These are phyloP conservation scores for Sporothrix brasiliensis DNA, from an alignment of 2,329 filamentous ascomycete genomes.

Conservation along the genomic window DNA sequence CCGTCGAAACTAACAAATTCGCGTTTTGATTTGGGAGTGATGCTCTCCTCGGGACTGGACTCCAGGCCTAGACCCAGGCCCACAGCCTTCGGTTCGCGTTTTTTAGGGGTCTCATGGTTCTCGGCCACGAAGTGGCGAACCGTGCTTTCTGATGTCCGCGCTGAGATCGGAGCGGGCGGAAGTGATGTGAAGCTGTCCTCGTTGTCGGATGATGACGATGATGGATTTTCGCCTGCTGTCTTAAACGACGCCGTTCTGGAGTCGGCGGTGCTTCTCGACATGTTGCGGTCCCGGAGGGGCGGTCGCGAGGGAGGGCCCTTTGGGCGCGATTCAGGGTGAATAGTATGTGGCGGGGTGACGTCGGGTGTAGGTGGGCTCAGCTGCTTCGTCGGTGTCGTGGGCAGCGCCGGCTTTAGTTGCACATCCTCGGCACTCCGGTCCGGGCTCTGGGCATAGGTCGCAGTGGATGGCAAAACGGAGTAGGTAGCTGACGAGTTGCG, in stretches of 20 bases:
- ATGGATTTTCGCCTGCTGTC: constrained; percentile 68
- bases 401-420: constrained; percentile 48
- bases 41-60: constrained; percentile 47
- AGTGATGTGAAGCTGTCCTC: constrained; percentile 56
- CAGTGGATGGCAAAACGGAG: constrained; percentile 50
- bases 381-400: constrained; percentile 62
- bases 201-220: constrained; percentile 55
- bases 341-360: constrained; percentile 66
- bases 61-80: constrained; percentile 52
- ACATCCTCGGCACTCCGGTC: constrained; percentile 47
- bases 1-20: constrained; percentile 62
- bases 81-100: constrained; percentile 43
- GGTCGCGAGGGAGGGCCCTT: constrained; percentile 50
- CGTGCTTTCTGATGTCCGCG: constrained; percentile 51
- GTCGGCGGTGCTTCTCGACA: constrained; percentile 59
- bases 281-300: constrained; percentile 51
- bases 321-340: constrained; percentile 46
- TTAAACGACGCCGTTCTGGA: constrained; percentile 71
- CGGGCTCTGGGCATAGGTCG: constrained; percentile 46
- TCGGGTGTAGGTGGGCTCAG: constrained; percentile 74
- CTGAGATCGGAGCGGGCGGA: constrained; percentile 45
- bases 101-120: constrained; percentile 37
- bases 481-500: constrained; percentile 59
- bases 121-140: constrained; percentile 45
- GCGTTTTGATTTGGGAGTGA: constrained; percentile 50